Conservation (phyloP, 2,329 filamentous ascomycete species). For the Fusarium anthophilum region DNA sequence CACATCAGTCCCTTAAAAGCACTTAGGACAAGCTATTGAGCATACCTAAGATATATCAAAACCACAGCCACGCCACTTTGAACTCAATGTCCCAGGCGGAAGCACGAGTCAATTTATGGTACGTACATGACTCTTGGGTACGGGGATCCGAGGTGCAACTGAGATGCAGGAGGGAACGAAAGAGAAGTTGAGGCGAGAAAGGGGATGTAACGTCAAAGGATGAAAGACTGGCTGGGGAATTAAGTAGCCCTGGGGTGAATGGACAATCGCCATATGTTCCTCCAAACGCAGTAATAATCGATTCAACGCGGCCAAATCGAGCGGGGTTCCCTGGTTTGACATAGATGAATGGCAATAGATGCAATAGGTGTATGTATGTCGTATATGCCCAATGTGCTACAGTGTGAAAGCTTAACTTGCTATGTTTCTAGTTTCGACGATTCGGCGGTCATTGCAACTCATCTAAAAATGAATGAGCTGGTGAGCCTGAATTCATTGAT, state of each 20-base stretch:
- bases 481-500: not conserved
- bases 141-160: not conserved
- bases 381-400: not conserved
- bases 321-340: constrained; percentile 8
- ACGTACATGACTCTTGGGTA: not conserved
- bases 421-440: not conserved
- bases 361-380: constrained; percentile 1
- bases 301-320: not conserved
- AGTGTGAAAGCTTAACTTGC: not conserved
- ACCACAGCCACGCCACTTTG: not conserved
- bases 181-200: constrained; percentile 19
- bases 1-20: not conserved
- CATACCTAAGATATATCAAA: not conserved
- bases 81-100: not conserved
- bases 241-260: constrained; percentile 21
- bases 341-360: not conserved
- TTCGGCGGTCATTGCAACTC: constrained; percentile 15
- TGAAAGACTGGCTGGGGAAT: constrained; percentile 19
- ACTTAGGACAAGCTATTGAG: not conserved
- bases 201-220: constrained; percentile 22
- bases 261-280: not conserved
- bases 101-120: not conserved
- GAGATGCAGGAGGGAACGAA: constrained; percentile 16
- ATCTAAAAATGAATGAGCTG: not conserved
- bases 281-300: not conserved